Evolutionary conservation across 2,329 filamentous ascomycete species (phyloP).

Genomic region (Ophiostoma montium): DNA sequence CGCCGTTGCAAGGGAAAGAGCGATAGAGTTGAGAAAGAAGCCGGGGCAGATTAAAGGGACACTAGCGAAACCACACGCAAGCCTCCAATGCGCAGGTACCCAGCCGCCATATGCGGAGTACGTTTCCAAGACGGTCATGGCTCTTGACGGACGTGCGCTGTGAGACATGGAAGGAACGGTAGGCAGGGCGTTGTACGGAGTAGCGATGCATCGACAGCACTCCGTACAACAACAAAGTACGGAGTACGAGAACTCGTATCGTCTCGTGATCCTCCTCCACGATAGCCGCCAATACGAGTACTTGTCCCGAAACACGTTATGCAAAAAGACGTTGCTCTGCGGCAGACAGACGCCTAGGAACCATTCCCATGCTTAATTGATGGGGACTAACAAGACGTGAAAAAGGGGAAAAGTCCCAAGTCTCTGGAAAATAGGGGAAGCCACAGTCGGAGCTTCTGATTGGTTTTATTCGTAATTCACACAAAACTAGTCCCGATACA

Average conservation of each 20-base stretch:
- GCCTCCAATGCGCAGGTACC: not conserved
- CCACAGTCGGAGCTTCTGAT: not conserved
- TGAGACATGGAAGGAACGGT: too few relatives aligned
- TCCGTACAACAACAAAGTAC: too few relatives aligned
- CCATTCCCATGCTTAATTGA: conserved; percentile 5
- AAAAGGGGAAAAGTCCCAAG: conserved; percentile 3
- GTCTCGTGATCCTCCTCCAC: too few relatives aligned
- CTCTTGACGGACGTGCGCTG: too few relatives aligned
- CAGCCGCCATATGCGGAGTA: too few relatives aligned
- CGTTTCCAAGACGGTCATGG: not conserved
- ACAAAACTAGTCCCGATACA: not conserved
- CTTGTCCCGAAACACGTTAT: too few relatives aligned
- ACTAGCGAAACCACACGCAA: not conserved
- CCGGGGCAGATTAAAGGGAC: conserved; percentile 4
- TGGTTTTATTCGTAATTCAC: not conserved
- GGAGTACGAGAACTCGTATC: too few relatives aligned
- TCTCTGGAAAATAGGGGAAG: conserved; percentile 8
- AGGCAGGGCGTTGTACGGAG: not conserved
- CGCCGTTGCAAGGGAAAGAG: not conserved
- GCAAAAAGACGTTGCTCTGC: not conserved
- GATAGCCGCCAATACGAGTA: too few relatives aligned
- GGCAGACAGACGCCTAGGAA: too few relatives aligned
- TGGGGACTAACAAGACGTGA: not conserved
- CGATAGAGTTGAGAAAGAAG: not conserved
- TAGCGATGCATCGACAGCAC: not conserved